Percentiles rank a stretch among this genome's conserved stretches.
phyloP scores from a whole-genome alignment of 257 asterid species.

The Jasminum sambac region DNA sequence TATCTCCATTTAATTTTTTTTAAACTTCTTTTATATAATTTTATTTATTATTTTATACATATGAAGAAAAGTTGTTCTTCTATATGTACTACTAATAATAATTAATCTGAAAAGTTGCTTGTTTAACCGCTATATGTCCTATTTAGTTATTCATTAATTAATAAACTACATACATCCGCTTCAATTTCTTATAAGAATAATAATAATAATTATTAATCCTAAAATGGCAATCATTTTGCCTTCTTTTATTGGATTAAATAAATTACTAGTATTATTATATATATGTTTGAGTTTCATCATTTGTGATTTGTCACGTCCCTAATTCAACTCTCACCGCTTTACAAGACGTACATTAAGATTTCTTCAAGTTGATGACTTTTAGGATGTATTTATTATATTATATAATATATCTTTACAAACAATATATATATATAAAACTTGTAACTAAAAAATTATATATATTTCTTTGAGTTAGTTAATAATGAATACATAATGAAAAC shows the following conservation, averaged over 20 bases:
- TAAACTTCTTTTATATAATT: too few species aligned
- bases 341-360: slow-evolving; percentile 37
- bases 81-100: background rate
- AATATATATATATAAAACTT: background rate
- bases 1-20: slow-evolving; percentile 16
- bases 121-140: background rate
- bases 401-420: background rate
- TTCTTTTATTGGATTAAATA: slow-evolving; percentile 25
- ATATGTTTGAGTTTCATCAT: slow-evolving; percentile 21
- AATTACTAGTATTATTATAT: slow-evolving; percentile 13
- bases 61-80: too few species aligned
- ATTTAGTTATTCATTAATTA: background rate
- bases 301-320: slow-evolving; percentile 29
- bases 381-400: slow-evolving; percentile 28
- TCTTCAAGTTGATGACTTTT: slow-evolving; percentile 36
- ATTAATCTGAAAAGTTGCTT: slow-evolving; percentile 3
- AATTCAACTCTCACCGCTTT: slow-evolving; percentile 31
- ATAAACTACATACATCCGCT: background rate
- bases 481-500: slow-evolving; percentile 19
- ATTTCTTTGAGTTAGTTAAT: slow-evolving; percentile 13
- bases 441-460: slow-evolving; percentile 4
- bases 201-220: background rate
- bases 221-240: slow-evolving; percentile 36
- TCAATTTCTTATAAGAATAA: slow-evolving; percentile 10
- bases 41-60: too few species aligned